A percentile compares a stretch with the other conserved stretches of the same genome.
Evolutionary conservation across 2,329 filamentous ascomycete species (phyloP).

Genomic region (Capronia americana): DNA sequence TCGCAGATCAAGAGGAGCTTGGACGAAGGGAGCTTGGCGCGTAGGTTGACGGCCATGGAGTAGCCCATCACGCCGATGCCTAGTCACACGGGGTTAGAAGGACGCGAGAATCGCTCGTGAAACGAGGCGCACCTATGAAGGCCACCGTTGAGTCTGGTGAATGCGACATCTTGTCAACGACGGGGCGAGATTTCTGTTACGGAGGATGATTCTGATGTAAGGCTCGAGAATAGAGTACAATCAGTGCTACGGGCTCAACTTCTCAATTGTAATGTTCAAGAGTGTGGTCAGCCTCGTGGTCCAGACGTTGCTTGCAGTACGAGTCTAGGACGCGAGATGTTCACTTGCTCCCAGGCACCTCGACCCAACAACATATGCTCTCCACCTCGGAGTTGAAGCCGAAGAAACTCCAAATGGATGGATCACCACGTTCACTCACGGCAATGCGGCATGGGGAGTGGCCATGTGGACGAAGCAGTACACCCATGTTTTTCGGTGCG

Average conservation of each 20-base stretch:
- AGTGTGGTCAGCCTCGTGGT: slow-evolving; percentile 1
- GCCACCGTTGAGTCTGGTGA: slow-evolving; percentile 34
- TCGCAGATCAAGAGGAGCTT: slow-evolving; percentile 49
- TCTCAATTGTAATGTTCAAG: background rate
- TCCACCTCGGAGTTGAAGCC: slow-evolving; percentile 2
- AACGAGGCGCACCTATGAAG: slow-evolving; percentile 33
- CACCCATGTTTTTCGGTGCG: background rate
- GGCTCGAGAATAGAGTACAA: background rate
- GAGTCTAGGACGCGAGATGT: background rate
- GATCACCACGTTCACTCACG: background rate
- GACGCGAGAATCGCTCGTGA: background rate
- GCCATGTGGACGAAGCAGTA: background rate
- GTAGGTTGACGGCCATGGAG: slow-evolving; percentile 51
- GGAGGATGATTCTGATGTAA: background rate
- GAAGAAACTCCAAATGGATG: slow-evolving; percentile 15
- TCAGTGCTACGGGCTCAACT: background rate
- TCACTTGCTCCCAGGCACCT: background rate
- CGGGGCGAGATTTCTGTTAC: background rate
- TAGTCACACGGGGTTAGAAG: background rate
- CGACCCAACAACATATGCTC: background rate
- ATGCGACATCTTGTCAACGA: slow-evolving; percentile 11
- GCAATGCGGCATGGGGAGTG: background rate
- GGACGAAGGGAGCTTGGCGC: slow-evolving; percentile 44
- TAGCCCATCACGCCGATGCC: slow-evolving; percentile 53
- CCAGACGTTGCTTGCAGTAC: background rate